Evolutionary conservation across 768 basidiomycete genomes (phyloP).

Genomic region (Leucocoprinus leucothites): DNA sequence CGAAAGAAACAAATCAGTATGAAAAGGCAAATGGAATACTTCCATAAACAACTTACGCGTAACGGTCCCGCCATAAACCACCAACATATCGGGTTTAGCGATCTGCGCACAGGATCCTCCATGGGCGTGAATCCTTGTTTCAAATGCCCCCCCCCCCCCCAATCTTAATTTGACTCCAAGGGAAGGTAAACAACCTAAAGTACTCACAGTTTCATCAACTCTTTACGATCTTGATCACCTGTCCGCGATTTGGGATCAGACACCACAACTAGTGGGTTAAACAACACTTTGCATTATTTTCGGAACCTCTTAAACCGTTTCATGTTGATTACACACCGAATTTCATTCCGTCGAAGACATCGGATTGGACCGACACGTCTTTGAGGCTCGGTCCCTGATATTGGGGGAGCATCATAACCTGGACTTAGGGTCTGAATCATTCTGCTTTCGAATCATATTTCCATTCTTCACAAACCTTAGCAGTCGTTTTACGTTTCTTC

Average conservation of each 20-base stretch:
- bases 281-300: neutral
- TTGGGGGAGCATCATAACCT: conserved; percentile 62
- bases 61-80: conserved; percentile 67
- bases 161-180: neutral
- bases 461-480: conserved; percentile 39
- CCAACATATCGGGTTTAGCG: conserved; percentile 45
- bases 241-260: conserved; percentile 71
- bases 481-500: conserved; percentile 57
- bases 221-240: conserved; percentile 64
- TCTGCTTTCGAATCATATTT: neutral
- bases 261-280: conserved; percentile 54
- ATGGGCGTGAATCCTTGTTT: conserved; percentile 62
- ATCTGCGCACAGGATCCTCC: conserved; percentile 68
- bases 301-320: neutral
- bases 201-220: conserved; percentile 63
- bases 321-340: conserved; percentile 59
- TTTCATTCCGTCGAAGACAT: conserved; percentile 70
- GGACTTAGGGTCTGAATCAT: neutral
- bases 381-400: conserved; percentile 64
- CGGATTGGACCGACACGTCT: conserved; percentile 54
- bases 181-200: neutral
- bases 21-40: neutral
- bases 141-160: neutral
- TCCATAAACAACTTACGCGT: conserved; percentile 50
- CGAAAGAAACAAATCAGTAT: neutral